Evolutionary conservation across 495 filamentous ascomycete genomes (phyloP), one percentile per base, ranked within the genome.

Genomic region (Parachaetomium inaequale): DNA sequence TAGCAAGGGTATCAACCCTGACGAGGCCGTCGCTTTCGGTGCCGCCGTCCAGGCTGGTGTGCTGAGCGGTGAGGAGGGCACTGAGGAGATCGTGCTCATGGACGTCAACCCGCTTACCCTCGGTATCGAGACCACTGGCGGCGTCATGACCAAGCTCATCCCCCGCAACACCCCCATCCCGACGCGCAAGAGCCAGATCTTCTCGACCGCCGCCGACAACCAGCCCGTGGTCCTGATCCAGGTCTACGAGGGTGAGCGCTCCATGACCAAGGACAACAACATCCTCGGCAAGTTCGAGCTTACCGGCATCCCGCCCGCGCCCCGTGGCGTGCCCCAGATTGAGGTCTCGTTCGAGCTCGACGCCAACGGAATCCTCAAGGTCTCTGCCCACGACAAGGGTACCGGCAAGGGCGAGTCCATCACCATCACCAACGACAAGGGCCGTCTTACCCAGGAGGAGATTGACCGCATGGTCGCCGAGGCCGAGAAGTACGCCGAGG

Each of bases 341-440:
- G 93, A 98, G 79, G 93, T 98, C 67, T 93, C 92, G 38, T 98
- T 98, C 79, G 93, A 96, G 74, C 81, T 98, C 43, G 93, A 98
- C 72, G 93, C 93, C 82, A 98, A 96, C 76, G 93, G 93, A 80
- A 96, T 96, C 71, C 86, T 98, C 66, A 96, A 95, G 83, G 93
- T 96, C 62, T 89, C 91, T 49, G 93, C 93, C 68, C 85, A 88
- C 66, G 93, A 98, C 81, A 98, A 98, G 86, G 93, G 91, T 67
- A 96, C 93, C 67, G 93, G 93, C 75, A 96, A 96, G 85, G 87
- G 84, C 42, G 90, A 98, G 83, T 92, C 90, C 66, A 96, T 98
- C 75, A 93, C 91, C 76, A 96, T 98, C 76, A 96, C 90, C 80
- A 96, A 98, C 82, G 93, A 96, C 80, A 96, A 96, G 86, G 93